Percentiles rank a stretch among this genome's conserved stretches.
Evolutionary conservation across 306 rosid genomes (phyloP).

Genomic region (Notholithocarpus densiflorus): DNA sequence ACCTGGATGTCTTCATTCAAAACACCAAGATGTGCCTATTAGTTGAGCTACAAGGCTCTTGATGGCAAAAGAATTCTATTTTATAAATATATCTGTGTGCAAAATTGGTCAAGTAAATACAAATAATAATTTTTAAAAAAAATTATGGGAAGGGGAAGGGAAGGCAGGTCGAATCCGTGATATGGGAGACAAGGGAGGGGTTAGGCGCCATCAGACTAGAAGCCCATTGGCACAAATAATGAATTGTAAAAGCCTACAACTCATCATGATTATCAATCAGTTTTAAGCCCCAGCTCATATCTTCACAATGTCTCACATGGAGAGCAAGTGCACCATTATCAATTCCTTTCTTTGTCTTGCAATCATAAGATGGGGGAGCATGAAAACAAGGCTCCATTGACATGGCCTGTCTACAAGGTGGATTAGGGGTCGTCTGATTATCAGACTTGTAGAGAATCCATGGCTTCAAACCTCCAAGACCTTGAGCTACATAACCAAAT

Average conservation of each 20-base stretch:
- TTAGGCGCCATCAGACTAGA: background rate
- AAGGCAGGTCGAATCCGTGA: no score
- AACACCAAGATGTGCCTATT: no score
- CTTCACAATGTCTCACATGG: slow-evolving; percentile 73
- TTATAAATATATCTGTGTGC: background rate
- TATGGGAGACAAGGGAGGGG: background rate
- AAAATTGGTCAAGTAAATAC: background rate
- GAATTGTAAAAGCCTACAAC: slow-evolving; percentile 9
- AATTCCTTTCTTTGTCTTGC: slow-evolving; percentile 59
- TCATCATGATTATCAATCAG: slow-evolving; percentile 18
- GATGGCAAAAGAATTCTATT: background rate
- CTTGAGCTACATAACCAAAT: slow-evolving; percentile 72
- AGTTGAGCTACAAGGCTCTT: no score
- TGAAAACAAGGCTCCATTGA: slow-evolving; percentile 83
- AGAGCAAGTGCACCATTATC: slow-evolving; percentile 66
- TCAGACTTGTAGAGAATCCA: slow-evolving; percentile 75
- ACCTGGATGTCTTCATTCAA: no score
- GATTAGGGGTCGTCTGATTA: slow-evolving; percentile 49
- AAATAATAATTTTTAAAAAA: no score
- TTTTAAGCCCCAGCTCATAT: slow-evolving; percentile 70
- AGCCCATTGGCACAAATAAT: background rate
- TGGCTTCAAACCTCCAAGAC: slow-evolving; percentile 71
- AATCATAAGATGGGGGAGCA: slow-evolving; percentile 74
- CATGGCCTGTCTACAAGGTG: slow-evolving; percentile 59
- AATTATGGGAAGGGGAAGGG: no score